Conservation (phyloP, 176 grass and related monocot species). For the Musa beccarii region DNA sequence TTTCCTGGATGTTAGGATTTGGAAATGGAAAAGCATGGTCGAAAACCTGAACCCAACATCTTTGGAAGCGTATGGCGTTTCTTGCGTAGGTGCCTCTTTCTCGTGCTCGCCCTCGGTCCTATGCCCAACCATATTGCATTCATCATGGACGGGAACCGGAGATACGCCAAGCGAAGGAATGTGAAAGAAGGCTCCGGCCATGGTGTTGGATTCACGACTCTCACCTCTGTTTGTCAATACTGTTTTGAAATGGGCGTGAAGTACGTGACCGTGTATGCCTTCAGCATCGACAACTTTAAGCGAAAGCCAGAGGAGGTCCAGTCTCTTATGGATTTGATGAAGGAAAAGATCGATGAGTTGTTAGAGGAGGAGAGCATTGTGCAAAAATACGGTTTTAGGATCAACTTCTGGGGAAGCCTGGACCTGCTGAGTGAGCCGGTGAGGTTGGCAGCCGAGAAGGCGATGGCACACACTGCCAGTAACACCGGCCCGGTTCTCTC, state of each 20-base stretch:
- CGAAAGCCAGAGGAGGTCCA: constrained; percentile 50
- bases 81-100: constrained; percentile 40
- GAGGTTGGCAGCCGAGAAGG: constrained; percentile 40
- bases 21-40: constrained; percentile 23
- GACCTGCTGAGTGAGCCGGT: constrained; percentile 47
- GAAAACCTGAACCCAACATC: constrained; percentile 19
- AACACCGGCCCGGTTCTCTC: constrained; percentile 58
- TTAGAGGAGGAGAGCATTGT: constrained; percentile 40
- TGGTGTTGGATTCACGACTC: constrained; percentile 44
- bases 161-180: constrained; percentile 56
- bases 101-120: constrained; percentile 50
- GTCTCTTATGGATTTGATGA: constrained; percentile 66
- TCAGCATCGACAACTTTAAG: constrained; percentile 91
- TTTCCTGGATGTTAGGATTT: constrained; percentile 10
- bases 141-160: constrained; percentile 89
- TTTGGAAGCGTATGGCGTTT: constrained; percentile 29
- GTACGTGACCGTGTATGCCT: constrained; percentile 59
- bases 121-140: constrained; percentile 63
- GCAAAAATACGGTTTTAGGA: constrained; percentile 37
- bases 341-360: constrained; percentile 67
- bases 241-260: constrained; percentile 68
- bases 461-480: constrained; percentile 37
- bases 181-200: constrained; percentile 41
- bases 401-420: constrained; percentile 73
- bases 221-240: constrained; percentile 42